phyloP scores from a whole-genome alignment of 306 rosid species.

The Dalbergia oliveri region DNA sequence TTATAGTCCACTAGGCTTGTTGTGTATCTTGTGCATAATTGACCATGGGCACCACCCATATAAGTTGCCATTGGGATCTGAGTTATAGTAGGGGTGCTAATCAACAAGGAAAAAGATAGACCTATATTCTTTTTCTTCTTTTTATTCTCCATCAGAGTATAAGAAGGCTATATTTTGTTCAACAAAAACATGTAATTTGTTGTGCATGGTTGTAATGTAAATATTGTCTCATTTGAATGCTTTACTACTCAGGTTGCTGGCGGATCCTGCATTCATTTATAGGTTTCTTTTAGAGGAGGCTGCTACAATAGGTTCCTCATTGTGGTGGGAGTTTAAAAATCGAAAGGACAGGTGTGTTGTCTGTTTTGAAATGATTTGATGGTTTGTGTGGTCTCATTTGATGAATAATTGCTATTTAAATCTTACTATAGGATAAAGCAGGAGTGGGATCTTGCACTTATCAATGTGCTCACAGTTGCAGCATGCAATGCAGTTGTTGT shows the following conservation, averaged over 20 bases:
- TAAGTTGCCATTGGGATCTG: neutral
- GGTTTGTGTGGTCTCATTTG: slow-evolving; percentile 35
- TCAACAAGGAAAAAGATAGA: slow-evolving; percentile 5
- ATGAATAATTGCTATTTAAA: slow-evolving; percentile 34
- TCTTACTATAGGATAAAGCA: slow-evolving; percentile 77
- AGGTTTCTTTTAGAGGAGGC: slow-evolving; percentile 86
- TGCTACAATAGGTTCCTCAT: slow-evolving; percentile 79
- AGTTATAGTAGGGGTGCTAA: neutral
- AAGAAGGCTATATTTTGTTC: slow-evolving; percentile 30
- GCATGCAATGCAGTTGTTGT: slow-evolving; percentile 97
- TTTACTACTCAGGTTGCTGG: slow-evolving; percentile 80
- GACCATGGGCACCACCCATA: neutral
- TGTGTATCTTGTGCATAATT: neutral
- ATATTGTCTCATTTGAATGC: slow-evolving; percentile 30
- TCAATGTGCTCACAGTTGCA: slow-evolving; percentile 90
- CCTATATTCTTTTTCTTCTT: neutral
- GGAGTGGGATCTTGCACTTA: slow-evolving; percentile 98
- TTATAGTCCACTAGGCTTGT: neutral
- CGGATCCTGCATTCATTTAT: slow-evolving; percentile 93
- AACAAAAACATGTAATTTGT: slow-evolving; percentile 17
- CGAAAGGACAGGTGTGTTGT: slow-evolving; percentile 82
- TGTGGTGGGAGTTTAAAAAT: slow-evolving; percentile 93
- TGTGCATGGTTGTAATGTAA: neutral
- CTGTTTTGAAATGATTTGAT: slow-evolving; percentile 30
- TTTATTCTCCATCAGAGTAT: slow-evolving; percentile 5